These are phyloP conservation scores for Erysimum cheiri DNA, from an alignment of 441 rosid genomes.

Conservation along the genomic window DNA sequence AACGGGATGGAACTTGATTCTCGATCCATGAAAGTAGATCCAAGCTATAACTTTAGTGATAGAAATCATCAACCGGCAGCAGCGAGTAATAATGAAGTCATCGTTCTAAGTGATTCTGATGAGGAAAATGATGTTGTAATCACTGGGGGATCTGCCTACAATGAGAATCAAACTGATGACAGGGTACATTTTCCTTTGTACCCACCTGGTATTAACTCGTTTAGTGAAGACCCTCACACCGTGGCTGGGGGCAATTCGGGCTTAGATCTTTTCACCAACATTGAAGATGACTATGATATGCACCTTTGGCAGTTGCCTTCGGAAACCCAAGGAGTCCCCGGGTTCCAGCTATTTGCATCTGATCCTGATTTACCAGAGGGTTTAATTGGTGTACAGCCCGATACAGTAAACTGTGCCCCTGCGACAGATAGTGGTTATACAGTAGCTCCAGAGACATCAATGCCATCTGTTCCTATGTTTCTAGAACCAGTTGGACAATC, in stretches of 20 bases:
- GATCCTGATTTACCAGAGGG: constrained; percentile 66
- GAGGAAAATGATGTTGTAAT: constrained; percentile 74
- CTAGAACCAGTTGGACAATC: constrained; percentile 58
- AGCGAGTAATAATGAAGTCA: constrained; percentile 66
- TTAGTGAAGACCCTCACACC: constrained; percentile 61
- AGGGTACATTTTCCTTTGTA: constrained; percentile 64
- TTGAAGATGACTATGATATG: constrained; percentile 73
- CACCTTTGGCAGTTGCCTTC: constrained; percentile 69
- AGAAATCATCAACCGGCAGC: constrained; percentile 54
- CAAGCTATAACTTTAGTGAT: constrained; percentile 59
- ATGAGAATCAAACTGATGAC: constrained; percentile 55
- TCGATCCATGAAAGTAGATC: constrained; percentile 63
- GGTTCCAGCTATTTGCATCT: constrained; percentile 77
- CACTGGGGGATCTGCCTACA: constrained; percentile 56
- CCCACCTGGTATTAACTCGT: constrained; percentile 58
- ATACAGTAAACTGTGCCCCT: constrained; percentile 58
- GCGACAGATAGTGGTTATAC: constrained; percentile 63
- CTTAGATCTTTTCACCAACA: constrained; percentile 58
- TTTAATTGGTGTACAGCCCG: constrained; percentile 63
- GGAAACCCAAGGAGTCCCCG: constrained; percentile 66
- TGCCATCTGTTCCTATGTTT: constrained; percentile 55
- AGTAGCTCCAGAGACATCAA: constrained; percentile 60
- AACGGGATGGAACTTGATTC: constrained; percentile 83
- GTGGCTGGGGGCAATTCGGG: constrained; percentile 58
- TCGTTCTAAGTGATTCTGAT: constrained; percentile 93